phyloP scores from a whole-genome alignment of 2,329 filamentous ascomycete genomes.

The Teratosphaeria destructans region DNA sequence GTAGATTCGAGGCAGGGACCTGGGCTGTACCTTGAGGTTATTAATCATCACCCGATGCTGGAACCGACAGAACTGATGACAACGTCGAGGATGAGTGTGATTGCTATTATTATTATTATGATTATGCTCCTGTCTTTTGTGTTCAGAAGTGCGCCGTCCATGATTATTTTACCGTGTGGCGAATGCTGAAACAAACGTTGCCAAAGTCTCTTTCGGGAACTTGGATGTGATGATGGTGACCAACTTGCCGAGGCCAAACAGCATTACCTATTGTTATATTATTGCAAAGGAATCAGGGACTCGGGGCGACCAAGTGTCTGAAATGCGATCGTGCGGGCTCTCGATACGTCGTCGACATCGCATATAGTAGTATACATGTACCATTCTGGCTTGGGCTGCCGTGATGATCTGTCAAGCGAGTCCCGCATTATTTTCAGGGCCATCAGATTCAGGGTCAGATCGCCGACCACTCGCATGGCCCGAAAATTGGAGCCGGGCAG shows the following conservation, averaged over 20 bases:
- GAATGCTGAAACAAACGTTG: background rate
- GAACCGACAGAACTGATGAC: no score
- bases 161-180: background rate
- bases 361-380: background rate
- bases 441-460: background rate
- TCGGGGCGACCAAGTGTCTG: background rate
- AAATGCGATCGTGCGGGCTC: background rate
- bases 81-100: no score
- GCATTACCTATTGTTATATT: background rate
- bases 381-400: background rate
- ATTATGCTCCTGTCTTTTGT: no score
- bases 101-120: no score
- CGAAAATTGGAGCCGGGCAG: no score
- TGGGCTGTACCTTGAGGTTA: no score
- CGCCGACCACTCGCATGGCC: no score
- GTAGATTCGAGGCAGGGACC: no score
- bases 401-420: background rate
- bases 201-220: background rate
- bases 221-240: background rate
- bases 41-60: no score
- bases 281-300: background rate
- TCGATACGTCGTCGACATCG: background rate
- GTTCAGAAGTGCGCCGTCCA: background rate
- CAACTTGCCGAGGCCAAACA: background rate
- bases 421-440: background rate